phyloP scores from a whole-genome alignment of 768 basidiomycete species.

The Lyophyllum shimeji region DNA sequence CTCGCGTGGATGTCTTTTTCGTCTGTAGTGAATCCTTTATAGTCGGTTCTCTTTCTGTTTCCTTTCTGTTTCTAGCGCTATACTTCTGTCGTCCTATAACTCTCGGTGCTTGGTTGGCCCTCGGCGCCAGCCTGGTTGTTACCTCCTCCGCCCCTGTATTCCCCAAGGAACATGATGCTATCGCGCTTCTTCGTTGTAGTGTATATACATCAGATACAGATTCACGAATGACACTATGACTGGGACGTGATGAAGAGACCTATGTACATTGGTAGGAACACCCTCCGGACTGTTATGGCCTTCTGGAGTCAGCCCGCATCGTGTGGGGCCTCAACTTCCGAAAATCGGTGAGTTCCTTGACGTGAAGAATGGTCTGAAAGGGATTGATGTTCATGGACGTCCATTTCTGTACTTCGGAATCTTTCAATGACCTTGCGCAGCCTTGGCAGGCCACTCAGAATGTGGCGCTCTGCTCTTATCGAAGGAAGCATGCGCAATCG shows the following conservation, averaged over 20 bases:
- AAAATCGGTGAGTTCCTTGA: too few relatives aligned
- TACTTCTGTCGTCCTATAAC: not conserved
- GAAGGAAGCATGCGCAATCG: too few relatives aligned
- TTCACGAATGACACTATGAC: not conserved
- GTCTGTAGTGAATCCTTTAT: not conserved
- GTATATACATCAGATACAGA: not conserved
- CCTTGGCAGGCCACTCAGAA: not conserved
- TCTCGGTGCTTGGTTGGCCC: not conserved
- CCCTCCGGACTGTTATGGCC: too few relatives aligned
- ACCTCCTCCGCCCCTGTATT: not conserved
- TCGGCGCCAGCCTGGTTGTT: not conserved
- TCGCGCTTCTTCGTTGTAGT: slow-evolving; percentile 1
- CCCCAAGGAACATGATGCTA: not conserved
- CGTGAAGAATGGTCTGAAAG: too few relatives aligned
- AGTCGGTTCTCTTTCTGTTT: not conserved
- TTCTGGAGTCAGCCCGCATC: too few relatives aligned
- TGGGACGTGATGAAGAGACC: not conserved
- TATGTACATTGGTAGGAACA: not conserved
- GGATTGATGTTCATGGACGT: not conserved
- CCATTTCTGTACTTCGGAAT: not conserved
- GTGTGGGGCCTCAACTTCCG: too few relatives aligned
- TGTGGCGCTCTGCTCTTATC: not conserved
- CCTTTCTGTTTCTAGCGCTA: not conserved
- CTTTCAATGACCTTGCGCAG: not conserved
- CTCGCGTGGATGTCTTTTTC: not conserved